Evolutionary conservation across 2,329 filamentous ascomycete genomes (phyloP).

Genomic region (Calonectria naviculata): DNA sequence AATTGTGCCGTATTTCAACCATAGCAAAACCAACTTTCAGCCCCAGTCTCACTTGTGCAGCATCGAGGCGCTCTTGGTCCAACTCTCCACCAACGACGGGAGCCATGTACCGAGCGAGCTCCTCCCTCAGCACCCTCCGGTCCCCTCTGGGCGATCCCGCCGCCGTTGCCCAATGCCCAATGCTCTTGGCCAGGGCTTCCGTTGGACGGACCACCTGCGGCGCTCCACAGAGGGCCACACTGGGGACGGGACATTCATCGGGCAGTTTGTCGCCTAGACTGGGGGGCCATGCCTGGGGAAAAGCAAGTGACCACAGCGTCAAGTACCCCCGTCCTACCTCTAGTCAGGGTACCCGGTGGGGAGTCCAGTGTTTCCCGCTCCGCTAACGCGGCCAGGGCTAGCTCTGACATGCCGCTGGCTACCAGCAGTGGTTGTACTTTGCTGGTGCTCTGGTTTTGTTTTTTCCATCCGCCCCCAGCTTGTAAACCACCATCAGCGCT

Average conservation of each 20-base stretch:
- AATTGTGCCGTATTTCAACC: conserved; percentile 6
- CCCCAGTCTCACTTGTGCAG: conserved; percentile 13
- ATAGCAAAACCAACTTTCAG: not conserved
- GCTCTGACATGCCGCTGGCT: not conserved
- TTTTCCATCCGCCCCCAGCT: not conserved
- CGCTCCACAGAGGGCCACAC: conserved; percentile 12
- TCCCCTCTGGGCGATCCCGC: conserved; percentile 3
- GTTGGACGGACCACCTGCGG: conserved; percentile 16
- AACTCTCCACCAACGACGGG: conserved; percentile 8
- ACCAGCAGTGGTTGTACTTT: not conserved
- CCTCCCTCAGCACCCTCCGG: not conserved
- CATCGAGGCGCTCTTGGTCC: not conserved
- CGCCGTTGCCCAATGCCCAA: conserved; percentile 1
- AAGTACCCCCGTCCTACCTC: not conserved
- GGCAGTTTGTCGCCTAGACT: not conserved
- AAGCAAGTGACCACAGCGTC: conserved; percentile 10
- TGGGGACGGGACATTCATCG: conserved; percentile 10
- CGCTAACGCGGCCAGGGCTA: conserved; percentile 17
- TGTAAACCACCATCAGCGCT: not conserved
- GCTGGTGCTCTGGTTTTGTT: not conserved
- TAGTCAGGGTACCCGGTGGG: not conserved
- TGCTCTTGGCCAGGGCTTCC: conserved; percentile 15
- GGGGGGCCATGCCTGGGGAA: conserved; percentile 15
- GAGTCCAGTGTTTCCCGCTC: conserved; percentile 8
- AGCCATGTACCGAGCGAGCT: conserved; percentile 13